Conservation (phyloP, 768 basidiomycete species). For the Podaxis carcinomalis region DNA sequence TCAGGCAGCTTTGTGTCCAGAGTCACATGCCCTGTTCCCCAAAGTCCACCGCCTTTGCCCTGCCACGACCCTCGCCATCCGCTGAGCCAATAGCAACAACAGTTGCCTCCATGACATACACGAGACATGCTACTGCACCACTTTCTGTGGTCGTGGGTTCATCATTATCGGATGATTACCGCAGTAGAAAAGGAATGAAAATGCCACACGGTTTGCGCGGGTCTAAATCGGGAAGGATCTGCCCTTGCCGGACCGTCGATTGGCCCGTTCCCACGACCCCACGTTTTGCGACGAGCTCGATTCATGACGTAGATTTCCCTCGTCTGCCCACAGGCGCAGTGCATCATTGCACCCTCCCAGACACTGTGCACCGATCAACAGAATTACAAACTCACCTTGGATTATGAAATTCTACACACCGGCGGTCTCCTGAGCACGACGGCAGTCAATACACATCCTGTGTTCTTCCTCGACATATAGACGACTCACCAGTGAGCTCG, state of each 20-base stretch:
- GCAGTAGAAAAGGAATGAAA: slow-evolving; percentile 3
- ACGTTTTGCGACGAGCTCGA: slow-evolving; percentile 37
- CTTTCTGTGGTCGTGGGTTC: background rate
- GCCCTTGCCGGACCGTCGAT: slow-evolving; percentile 20
- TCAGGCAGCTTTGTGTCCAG: slow-evolving; percentile 12
- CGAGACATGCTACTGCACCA: background rate
- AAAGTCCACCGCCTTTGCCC: background rate
- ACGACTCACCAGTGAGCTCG: slow-evolving; percentile 15
- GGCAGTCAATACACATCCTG: background rate
- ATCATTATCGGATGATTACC: background rate
- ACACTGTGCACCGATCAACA: background rate
- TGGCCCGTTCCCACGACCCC: slow-evolving; percentile 26
- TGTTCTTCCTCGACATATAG: background rate
- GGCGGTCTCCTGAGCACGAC: background rate
- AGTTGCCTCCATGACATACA: background rate
- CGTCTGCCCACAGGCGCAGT: background rate
- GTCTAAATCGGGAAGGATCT: slow-evolving; percentile 21
- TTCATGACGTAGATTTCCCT: slow-evolving; percentile 23
- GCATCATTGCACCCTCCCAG: background rate
- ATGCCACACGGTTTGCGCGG: slow-evolving; percentile 9
- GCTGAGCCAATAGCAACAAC: background rate
- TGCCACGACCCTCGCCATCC: background rate
- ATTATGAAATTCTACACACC: slow-evolving; percentile 4
- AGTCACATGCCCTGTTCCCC: slow-evolving; percentile 8
- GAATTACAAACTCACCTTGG: slow-evolving; percentile 1